A percentile compares a stretch with the other conserved stretches of the same genome.
phyloP scores from a whole-genome alignment of 139 green algal genomes.

The Chlamydomonas sp. region DNA sequence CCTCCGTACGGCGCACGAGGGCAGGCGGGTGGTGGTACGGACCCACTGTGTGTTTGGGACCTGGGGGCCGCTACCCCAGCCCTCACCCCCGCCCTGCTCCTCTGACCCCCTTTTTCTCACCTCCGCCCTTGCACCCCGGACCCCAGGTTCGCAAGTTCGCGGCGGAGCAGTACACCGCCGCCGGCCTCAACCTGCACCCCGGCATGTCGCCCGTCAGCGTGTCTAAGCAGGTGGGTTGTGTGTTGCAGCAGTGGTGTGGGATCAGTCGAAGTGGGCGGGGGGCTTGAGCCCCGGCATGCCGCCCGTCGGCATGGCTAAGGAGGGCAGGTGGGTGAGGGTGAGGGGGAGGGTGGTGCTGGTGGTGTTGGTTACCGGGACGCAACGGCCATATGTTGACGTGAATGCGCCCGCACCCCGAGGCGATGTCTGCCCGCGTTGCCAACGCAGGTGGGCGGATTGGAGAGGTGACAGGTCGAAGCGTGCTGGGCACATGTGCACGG shows the following conservation, averaged over 20 bases:
- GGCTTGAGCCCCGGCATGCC: too few relatives aligned
- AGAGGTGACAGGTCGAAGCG: too few relatives aligned
- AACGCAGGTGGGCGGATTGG: too few relatives aligned
- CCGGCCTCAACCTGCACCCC: slow-evolving; percentile 74
- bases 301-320: too few relatives aligned
- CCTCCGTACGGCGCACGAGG: too few relatives aligned
- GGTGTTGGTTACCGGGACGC: too few relatives aligned
- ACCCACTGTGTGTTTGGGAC: too few relatives aligned
- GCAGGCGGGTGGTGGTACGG: too few relatives aligned
- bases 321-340: background rate
- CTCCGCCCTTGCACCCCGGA: background rate
- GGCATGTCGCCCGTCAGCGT: slow-evolving; percentile 57
- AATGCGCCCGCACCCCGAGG: too few relatives aligned
- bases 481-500: too few relatives aligned
- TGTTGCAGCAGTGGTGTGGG: background rate
- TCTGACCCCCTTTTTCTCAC: background rate
- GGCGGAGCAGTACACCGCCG: slow-evolving; percentile 62
- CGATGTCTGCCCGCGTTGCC: too few relatives aligned
- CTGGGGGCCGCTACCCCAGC: background rate
- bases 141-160: slow-evolving; percentile 69
- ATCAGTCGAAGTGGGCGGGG: background rate
- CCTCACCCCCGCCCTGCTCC: background rate
- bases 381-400: too few relatives aligned
- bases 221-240: background rate
- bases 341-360: background rate